Evolutionary conservation across 2,329 filamentous ascomycete genomes (phyloP), one percentile per base, ranked within the genome.

Genomic region (Cladorrhinum sp.): DNA sequence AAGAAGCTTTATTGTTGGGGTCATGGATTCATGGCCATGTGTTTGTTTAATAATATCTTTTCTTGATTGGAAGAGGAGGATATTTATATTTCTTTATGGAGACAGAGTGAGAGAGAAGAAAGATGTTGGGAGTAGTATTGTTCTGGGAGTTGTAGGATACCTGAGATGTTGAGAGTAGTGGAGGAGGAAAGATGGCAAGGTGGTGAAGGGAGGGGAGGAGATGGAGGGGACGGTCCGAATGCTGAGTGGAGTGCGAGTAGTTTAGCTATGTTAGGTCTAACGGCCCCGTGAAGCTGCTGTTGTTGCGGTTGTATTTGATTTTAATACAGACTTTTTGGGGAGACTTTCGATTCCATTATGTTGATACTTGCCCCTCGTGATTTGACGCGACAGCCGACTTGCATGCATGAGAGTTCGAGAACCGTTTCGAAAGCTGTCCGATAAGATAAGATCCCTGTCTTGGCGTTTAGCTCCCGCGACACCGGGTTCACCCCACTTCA

Each of bases 361-460:
- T 5, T 36, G 32, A 13, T 36, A 3, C 10, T 36, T 32, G 27
- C 10, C 12, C 3, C 4, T 12, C 10, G 32, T 36, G 32, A 36
- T 2, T 36, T 36, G 32, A 2, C 16, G 4, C 16, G 32, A 36
- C 7, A 12, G 32, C 32, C 8, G 12, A 16, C 32, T 12, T 36
- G 32, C 32, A 36, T 36, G 32, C 9, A 36, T 36, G 9, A 13
- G 16, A 36, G 32, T 13, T 36, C 32, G 3, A 12, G 4, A 13
- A 36, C 10, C n/a, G 32, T 13, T 36, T 36, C 4, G 4, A 10
- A 9, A 53, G 6, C 27, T 3, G 16, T 10, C 29, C 25, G 52
- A 55, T 55, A 45, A 55, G 52, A 55, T 55, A 55, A 55, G 52
- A 12, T 8, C 10, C 10, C 10, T 36, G 32, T 36, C 32, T 36